These are phyloP conservation scores for Astragalus glycyphyllos DNA, from an alignment of 306 rosid genomes.

Conservation along the genomic window DNA sequence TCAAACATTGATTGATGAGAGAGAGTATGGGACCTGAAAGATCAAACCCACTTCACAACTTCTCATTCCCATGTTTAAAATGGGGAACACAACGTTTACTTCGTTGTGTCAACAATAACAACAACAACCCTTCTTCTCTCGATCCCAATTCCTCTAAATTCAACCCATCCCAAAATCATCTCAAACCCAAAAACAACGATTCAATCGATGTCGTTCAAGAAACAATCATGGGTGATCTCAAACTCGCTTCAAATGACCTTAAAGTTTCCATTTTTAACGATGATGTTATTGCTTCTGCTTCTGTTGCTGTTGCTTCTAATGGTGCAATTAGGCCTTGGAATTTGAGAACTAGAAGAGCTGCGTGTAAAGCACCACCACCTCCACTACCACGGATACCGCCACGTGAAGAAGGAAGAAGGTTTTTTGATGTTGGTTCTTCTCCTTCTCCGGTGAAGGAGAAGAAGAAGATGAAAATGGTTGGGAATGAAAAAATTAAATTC, in stretches of 20 bases:
- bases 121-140: slow-evolving; percentile 5
- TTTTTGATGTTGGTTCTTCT: slow-evolving; percentile 40
- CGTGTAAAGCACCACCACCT: slow-evolving; percentile 50
- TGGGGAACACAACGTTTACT: slow-evolving; percentile 65
- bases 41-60: slow-evolving; percentile 65
- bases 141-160: slow-evolving; percentile 44
- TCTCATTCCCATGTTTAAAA: slow-evolving; percentile 64
- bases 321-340: slow-evolving; percentile 55
- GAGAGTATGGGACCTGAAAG: slow-evolving; percentile 53
- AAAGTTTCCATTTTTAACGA: slow-evolving; percentile 46
- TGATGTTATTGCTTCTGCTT: not conserved
- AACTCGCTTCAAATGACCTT: slow-evolving; percentile 49
- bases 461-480: slow-evolving; percentile 29
- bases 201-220: slow-evolving; percentile 38
- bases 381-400: slow-evolving; percentile 24
- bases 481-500: slow-evolving; percentile 39
- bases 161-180: slow-evolving; percentile 22
- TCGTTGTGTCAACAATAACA: slow-evolving; percentile 55
- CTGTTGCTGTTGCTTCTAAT: not conserved
- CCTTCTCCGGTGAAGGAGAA: slow-evolving; percentile 33
- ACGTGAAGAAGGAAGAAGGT: slow-evolving; percentile 43
- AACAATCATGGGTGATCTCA: slow-evolving; percentile 48
- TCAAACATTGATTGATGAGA: no score
- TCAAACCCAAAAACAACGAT: slow-evolving; percentile 39
- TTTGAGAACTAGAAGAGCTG: slow-evolving; percentile 67